Evolutionary conservation across 2,329 filamentous ascomycete genomes (phyloP).

Genomic region (Alternaria incomplexa): DNA sequence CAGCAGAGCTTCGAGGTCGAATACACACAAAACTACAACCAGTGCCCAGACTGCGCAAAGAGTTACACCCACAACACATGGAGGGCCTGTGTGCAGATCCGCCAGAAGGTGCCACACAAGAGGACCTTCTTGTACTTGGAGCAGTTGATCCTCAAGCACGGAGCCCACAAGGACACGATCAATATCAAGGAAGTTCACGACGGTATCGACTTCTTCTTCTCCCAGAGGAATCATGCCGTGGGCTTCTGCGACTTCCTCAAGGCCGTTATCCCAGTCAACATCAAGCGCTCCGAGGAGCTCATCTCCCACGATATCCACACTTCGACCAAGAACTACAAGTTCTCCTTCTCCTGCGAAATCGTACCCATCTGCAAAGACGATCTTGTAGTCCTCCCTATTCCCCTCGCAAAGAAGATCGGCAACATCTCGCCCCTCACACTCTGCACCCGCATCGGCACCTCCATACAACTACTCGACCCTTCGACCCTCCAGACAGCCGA

Average conservation of each 20-base stretch:
- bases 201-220: slow-evolving; percentile 95
- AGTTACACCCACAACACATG: slow-evolving; percentile 96
- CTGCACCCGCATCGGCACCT: slow-evolving; percentile 87
- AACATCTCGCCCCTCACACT: slow-evolving; percentile 88
- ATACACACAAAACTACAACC: slow-evolving; percentile 88
- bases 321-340: slow-evolving; percentile 90
- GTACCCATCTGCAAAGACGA: slow-evolving; percentile 98
- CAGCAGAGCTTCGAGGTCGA: slow-evolving; percentile 96
- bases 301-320: slow-evolving; percentile 95
- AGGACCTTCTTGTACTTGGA: slow-evolving; percentile 83
- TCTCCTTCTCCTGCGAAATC: slow-evolving; percentile 85
- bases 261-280: slow-evolving; percentile 77
- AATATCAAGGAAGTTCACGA: slow-evolving; percentile 98
- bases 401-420: slow-evolving; percentile 82
- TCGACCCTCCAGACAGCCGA: slow-evolving; percentile 91
- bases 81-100: slow-evolving; percentile 90
- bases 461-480: slow-evolving; percentile 88
- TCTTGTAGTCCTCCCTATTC: slow-evolving; percentile 88
- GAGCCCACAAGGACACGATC: slow-evolving; percentile 80
- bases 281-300: slow-evolving; percentile 87
- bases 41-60: slow-evolving; percentile 88
- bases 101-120: slow-evolving; percentile 97
- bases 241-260: slow-evolving; percentile 90
- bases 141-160: slow-evolving; percentile 94
- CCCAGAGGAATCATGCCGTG: slow-evolving; percentile 86